Percentiles rank a stretch among this genome's conserved stretches.
Conservation (phyloP, 2,329 filamentous ascomycete species). For the Coniella vitis region DNA sequence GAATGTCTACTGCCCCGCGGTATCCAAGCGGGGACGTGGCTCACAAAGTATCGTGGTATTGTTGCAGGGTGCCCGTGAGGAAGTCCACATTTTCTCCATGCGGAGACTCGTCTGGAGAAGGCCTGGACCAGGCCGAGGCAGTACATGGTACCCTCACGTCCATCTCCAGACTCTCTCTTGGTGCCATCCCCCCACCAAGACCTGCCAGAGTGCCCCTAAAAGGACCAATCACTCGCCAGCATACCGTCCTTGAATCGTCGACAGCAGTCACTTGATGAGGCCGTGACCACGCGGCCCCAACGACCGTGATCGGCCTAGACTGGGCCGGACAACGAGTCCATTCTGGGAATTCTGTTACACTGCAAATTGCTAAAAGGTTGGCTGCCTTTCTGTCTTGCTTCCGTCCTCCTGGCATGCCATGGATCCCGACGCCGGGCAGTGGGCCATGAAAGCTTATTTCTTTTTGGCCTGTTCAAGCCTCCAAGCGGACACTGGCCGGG, state of each 20-base stretch:
- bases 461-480: too few species aligned
- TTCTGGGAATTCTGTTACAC: not conserved
- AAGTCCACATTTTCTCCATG: not conserved
- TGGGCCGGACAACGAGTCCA: not conserved
- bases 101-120: not conserved
- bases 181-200: not conserved
- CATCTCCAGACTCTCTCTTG: not conserved
- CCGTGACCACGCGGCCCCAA: not conserved
- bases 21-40: too few species aligned
- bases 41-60: too few species aligned
- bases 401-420: too few species aligned
- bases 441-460: too few species aligned
- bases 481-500: too few species aligned
- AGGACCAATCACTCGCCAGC: not conserved
- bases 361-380: too few species aligned
- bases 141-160: not conserved
- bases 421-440: too few species aligned
- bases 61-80: too few species aligned
- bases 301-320: not conserved
- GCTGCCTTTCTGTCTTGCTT: too few species aligned
- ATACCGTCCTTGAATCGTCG: too few species aligned
- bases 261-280: not conserved
- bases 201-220: not conserved
- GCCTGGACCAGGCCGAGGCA: not conserved
- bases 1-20: too few species aligned